Base-by-base conservation (phyloP, 2,329 filamentous ascomycete genomes). In the Hypomyces perniciosus region DNA sequence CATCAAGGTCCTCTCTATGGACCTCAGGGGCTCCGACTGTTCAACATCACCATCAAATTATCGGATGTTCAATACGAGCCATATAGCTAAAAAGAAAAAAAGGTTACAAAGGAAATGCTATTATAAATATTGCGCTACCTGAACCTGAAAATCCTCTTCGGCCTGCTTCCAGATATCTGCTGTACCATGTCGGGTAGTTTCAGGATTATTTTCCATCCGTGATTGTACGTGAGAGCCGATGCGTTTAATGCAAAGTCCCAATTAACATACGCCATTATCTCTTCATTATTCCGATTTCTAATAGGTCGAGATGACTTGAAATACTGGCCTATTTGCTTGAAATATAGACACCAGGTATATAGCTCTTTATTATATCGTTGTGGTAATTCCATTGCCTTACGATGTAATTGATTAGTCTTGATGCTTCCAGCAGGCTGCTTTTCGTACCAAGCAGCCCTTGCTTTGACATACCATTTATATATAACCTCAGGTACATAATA, bases 231-330 rank as follows among this genome's bases (percentile, higher is more conserved):
- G 43, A 33, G 53, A 51, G 45, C 58, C 54, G 42, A 60, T 44
- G 7, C 56, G 54, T n/a, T 59, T 50, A 33, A 59, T 44, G 54
- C 51, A 45, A 46, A 56, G 13, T 53, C 49, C 56, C 55, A 61
- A 45, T 61, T 57, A 27, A 59, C 33, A 51, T 60, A 61, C 30
- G 56, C 54, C 51, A 58, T 60, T 52, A 61, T 59, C 44, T 62
- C 56, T 42, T 60, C 56, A 52, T 53, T 57, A 4, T 43, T 57
- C 54, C 50, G 59, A 5, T 58, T 40, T n/a, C 56, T 57, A 9
- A 40, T 49, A n/a, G 6, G 55, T 49, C 41, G 37, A 48, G 20
- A 47, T 44, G 27, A 31, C 53, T 12, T 10, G 53, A 34, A 47
- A 60, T 31, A 28, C 43, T 27, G 41, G 54, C 9, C 42, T 39